Base-by-base conservation (phyloP, 2,329 filamentous ascomycete species). In the Orbilia quercus region DNA sequence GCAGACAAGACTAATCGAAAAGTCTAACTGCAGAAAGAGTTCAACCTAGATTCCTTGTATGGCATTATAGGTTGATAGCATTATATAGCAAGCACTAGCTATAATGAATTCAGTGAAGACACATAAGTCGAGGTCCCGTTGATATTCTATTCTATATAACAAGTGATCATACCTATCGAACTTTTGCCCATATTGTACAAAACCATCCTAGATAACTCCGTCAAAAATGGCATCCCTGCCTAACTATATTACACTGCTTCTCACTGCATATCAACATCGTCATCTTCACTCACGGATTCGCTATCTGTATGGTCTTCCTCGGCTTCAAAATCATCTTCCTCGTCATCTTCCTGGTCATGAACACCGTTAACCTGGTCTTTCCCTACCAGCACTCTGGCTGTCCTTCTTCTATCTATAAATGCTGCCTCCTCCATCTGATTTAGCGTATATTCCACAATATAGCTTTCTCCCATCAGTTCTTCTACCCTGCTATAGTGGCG, bases 401-500 rank as follows among this genome's bases (percentile, higher is more conserved):
- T 16, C 40, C 60, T 64, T 18, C 53, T 67, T 7, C 54, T 55
- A 45, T 67, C 67, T 2, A 74, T 64, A 50, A 67, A 74, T 6
- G 66, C 65, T 6, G 65, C 83, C 38, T 74, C 75, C 65, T 81
- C 81, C 75, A 63, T 82, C 14, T 73, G 69, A 53, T 73, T 73
- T 12, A 73, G 28, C 75, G 94, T 96, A 85, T 96, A 98, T 81
- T 96, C 92, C 42, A 98, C 87, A 78, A 99, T 82, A 81, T 93
- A 98, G 79, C 93, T 96, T 83, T 98, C 95, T 79, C 98, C 94
- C 42, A 93, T 88, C 77, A 97, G 82, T 79, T 96, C 94, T 80
- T 96, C 93, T 77, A 95, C 86, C 62, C 94, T 86, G 80, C 89
- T 90, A 81, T 96, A 97, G 80, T 99, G 95, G 76, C 93, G 86